Base-by-base conservation (phyloP, 2,329 filamentous ascomycete species). In the Lachnellula arida region DNA sequence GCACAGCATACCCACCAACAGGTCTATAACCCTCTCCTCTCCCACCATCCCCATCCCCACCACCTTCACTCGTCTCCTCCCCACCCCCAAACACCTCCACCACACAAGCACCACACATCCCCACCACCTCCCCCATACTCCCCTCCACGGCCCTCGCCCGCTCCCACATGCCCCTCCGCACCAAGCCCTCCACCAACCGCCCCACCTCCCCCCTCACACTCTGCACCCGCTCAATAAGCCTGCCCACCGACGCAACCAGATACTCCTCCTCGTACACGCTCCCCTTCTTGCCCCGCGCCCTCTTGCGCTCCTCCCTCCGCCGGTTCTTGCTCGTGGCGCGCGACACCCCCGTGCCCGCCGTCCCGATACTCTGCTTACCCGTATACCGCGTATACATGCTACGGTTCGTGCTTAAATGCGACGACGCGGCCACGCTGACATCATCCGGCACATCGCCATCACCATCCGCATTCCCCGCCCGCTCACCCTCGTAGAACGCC, bases 191-290 rank as follows among this genome's bases (percentile, higher is more conserved):
- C 0, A 96, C 81, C 7, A 97, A 78, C 15, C 85, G 75, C 67
- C 84, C 81, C 0, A 90, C 82, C 70, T 99, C 94, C 0, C 82
- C 79, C 50, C 85, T 81, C 2, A 87, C 80, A 22, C 78, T 78
- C 70, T 92, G 91, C 22, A 96, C 84, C 37, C 92, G 81, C 70
- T 96, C 91, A 14, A 96, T 82, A 35, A 99, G 78, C 23, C 94
- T 80, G 12, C 87, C 82, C 37, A 97, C 85, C 63, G 87, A 93
- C 71, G 92, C 94, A 56, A 96, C 86, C 5, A 99, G 81, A 71
- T 99, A 99, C 72, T 97, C 94, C 69, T 97, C 93, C 72, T 99
- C 94, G 72, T 99, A 99, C 5, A 99, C 89, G 15, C 90, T 96
- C 11, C 94, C 94, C 77, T 97, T 97, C 71, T 96, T 93, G 23